A percentile compares a stretch with the other conserved stretches of the same genome.
Conservation (phyloP, 208 protist species). For the Borovskyia barvae region DNA sequence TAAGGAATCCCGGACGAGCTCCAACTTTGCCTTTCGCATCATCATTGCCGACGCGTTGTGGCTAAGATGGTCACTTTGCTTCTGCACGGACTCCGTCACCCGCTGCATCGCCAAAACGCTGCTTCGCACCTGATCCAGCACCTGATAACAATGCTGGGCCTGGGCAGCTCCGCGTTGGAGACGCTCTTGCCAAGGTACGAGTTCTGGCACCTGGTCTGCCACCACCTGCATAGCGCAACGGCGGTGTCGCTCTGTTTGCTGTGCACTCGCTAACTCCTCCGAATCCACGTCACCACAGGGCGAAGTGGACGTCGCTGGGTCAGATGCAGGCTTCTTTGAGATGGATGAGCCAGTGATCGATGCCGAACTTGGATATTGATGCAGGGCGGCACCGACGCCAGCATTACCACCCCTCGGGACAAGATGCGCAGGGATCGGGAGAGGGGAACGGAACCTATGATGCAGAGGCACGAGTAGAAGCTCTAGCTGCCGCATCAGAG, state of each 20-base stretch:
- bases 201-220: conserved; percentile 41
- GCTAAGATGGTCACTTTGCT: conserved; percentile 73
- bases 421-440: conserved; percentile 29
- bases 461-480: conserved; percentile 43
- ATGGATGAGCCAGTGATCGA: background rate
- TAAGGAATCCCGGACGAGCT: conserved; percentile 71
- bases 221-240: conserved; percentile 29
- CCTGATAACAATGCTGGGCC: conserved; percentile 46
- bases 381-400: background rate
- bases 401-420: background rate
- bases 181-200: conserved; percentile 43
- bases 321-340: too few relatives aligned
- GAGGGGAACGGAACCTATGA: conserved; percentile 45
- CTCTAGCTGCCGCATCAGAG: conserved; percentile 43
- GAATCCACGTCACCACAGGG: background rate
- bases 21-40: conserved; percentile 69
- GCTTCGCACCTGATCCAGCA: conserved; percentile 37
- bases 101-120: conserved; percentile 60
- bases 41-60: conserved; percentile 74
- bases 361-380: background rate
- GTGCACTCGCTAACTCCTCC: conserved; percentile 1
- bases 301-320: background rate
- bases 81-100: conserved; percentile 69
- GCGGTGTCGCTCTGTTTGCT: conserved; percentile 11
- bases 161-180: conserved; percentile 34